Percentiles rank a stretch among this genome's conserved stretches.
These are phyloP conservation scores for Blyttiomyces sp. DNA, from an alignment of 371 early-diverging fungal species.

Conservation along the genomic window DNA sequence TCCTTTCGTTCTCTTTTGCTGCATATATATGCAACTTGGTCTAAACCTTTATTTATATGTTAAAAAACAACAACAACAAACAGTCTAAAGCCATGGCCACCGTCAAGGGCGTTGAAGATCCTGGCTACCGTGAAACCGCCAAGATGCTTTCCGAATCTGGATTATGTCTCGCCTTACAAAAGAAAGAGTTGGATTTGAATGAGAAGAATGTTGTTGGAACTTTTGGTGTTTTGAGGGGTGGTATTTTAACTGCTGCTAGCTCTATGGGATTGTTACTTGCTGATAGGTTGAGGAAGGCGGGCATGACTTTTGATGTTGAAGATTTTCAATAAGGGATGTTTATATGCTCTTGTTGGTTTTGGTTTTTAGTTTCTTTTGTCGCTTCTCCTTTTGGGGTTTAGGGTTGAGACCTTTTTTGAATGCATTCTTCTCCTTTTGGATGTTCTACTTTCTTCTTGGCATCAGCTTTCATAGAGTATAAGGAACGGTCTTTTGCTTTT, in stretches of 20 bases:
- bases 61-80: not conserved
- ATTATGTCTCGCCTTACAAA: slow-evolving; percentile 28
- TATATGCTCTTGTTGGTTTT: too few species aligned
- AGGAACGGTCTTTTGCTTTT: too few species aligned
- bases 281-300: slow-evolving; percentile 54
- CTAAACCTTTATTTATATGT: not conserved
- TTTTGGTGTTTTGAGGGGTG: slow-evolving; percentile 27
- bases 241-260: slow-evolving; percentile 66
- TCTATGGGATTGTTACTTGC: slow-evolving; percentile 67
- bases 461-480: too few species aligned
- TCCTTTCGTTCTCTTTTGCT: slow-evolving; percentile 23
- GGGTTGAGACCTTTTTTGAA: too few species aligned
- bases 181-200: slow-evolving; percentile 1
- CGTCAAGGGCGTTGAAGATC: slow-evolving; percentile 61
- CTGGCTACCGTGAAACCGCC: slow-evolving; percentile 68
- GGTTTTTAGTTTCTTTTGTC: too few species aligned
- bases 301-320: slow-evolving; percentile 64
- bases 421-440: too few species aligned
- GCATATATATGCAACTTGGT: slow-evolving; percentile 28
- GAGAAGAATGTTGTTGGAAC: slow-evolving; percentile 2
- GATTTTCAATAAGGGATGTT: too few species aligned
- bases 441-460: too few species aligned
- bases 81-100: slow-evolving; percentile 39
- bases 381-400: too few species aligned
- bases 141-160: slow-evolving; percentile 43